Evolutionary conservation across 805 yeast species (phyloP).

Genomic region (Zygosaccharomyces rouxii): DNA sequence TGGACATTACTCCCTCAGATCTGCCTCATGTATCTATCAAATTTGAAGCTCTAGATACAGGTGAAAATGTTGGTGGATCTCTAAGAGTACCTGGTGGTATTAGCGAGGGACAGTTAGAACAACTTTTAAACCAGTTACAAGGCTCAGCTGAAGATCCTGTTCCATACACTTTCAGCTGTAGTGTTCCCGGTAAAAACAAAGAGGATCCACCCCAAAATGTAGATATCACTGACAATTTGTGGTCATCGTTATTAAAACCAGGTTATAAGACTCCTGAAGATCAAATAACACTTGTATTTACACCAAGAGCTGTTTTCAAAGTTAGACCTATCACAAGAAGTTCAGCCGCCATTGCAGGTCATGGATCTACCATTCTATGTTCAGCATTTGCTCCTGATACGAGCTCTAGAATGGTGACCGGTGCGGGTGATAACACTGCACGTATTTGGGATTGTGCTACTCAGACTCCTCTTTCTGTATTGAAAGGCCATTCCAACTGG

Average conservation of each 20-base stretch:
- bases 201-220: constrained; percentile 40
- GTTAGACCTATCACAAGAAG: constrained; percentile 89
- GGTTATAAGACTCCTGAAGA: constrained; percentile 89
- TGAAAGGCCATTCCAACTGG: constrained; percentile 88
- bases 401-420: constrained; percentile 81
- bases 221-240: constrained; percentile 75
- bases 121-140: constrained; percentile 74
- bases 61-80: constrained; percentile 77
- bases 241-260: constrained; percentile 78
- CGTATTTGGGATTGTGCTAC: constrained; percentile 96
- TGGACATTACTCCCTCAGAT: constrained; percentile 67
- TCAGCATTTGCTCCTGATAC: constrained; percentile 92
- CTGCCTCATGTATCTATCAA: constrained; percentile 82
- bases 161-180: constrained; percentile 80
- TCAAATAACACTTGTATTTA: constrained; percentile 80
- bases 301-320: constrained; percentile 92
- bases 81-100: constrained; percentile 89
- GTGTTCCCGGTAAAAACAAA: constrained; percentile 41
- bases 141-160: constrained; percentile 74
- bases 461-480: constrained; percentile 78
- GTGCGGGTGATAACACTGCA: constrained; percentile 95
- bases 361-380: constrained; percentile 87
- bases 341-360: constrained; percentile 90
- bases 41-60: constrained; percentile 91
- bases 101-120: constrained; percentile 80